Conservation (phyloP, 768 basidiomycete species). For the Phaeotremella skinneri region DNA sequence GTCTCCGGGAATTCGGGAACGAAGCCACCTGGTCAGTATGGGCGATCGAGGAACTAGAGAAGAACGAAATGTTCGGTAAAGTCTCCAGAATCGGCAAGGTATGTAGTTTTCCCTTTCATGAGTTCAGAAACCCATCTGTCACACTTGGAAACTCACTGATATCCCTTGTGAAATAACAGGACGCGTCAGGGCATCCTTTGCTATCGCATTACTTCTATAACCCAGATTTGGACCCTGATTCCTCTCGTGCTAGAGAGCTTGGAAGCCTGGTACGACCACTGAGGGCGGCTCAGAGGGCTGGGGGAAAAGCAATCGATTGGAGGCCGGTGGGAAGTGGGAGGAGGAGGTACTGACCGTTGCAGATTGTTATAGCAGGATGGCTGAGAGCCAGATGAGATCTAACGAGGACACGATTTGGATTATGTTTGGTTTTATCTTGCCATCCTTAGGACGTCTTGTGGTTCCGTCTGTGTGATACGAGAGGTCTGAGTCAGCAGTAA, state of each 20-base stretch:
- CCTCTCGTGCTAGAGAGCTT: slow-evolving; percentile 41
- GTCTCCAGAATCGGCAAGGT: slow-evolving; percentile 49
- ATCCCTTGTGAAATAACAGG: slow-evolving; percentile 25
- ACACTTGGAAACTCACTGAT: background rate
- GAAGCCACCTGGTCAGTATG: slow-evolving; percentile 41
- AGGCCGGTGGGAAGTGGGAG: slow-evolving; percentile 46
- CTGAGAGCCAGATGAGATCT: background rate
- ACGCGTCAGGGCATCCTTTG: slow-evolving; percentile 51
- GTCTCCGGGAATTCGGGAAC: slow-evolving; percentile 35
- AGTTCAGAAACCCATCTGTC: background rate
- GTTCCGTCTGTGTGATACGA: no score
- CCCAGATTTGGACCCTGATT: slow-evolving; percentile 48
- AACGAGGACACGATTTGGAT: no score
- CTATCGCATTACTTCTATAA: slow-evolving; percentile 51
- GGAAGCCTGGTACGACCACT: slow-evolving; percentile 47
- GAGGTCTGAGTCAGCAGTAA: no score
- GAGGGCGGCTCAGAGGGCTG: slow-evolving; percentile 44
- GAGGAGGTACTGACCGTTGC: slow-evolving; percentile 18
- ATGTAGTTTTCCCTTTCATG: slow-evolving; percentile 1
- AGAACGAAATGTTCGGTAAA: slow-evolving; percentile 49
- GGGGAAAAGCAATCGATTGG: slow-evolving; percentile 51
- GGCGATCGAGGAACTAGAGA: slow-evolving; percentile 29
- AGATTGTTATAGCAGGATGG: background rate
- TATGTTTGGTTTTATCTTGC: no score
- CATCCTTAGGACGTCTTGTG: background rate